phyloP scores from a whole-genome alignment of 2,329 filamentous ascomycete genomes.

The Fonsecaea multimorphosa region DNA sequence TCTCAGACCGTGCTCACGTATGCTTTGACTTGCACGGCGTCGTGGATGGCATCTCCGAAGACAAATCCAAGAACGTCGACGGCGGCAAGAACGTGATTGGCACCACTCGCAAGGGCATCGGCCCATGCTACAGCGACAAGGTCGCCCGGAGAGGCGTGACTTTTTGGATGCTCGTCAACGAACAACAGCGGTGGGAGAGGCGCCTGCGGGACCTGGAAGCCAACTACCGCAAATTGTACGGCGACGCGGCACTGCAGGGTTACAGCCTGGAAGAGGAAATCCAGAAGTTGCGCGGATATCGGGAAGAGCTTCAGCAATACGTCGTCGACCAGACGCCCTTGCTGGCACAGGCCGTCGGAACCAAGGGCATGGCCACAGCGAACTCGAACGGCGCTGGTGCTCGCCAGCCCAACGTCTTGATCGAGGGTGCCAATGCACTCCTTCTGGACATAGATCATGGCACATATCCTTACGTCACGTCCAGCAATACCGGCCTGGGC shows the following conservation, averaged over 20 bases:
- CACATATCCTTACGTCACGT: slow-evolving; percentile 58
- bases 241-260: slow-evolving; percentile 56
- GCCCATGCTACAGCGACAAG: slow-evolving; percentile 69
- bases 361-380: slow-evolving; percentile 33
- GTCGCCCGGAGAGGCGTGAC: slow-evolving; percentile 65
- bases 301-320: slow-evolving; percentile 55
- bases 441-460: slow-evolving; percentile 66
- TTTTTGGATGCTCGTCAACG: slow-evolving; percentile 55
- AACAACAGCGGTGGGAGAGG: slow-evolving; percentile 41
- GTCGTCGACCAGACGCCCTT: slow-evolving; percentile 55
- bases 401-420: slow-evolving; percentile 61
- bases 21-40: slow-evolving; percentile 54
- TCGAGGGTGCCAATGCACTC: slow-evolving; percentile 69
- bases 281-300: slow-evolving; percentile 51
- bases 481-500: slow-evolving; percentile 55
- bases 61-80: slow-evolving; percentile 43
- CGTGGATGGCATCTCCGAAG: slow-evolving; percentile 55
- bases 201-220: slow-evolving; percentile 41
- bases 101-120: slow-evolving; percentile 58
- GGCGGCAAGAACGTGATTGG: slow-evolving; percentile 54
- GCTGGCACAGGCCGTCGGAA: slow-evolving; percentile 34
- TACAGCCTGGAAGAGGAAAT: slow-evolving; percentile 68
- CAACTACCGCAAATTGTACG: slow-evolving; percentile 64
- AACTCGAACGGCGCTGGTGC: slow-evolving; percentile 37
- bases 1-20: slow-evolving; percentile 55